Evolutionary conservation across 176 grass and related monocot species (phyloP), one percentile per base, ranked within the genome.

Genomic region (Carex myosuroides): DNA sequence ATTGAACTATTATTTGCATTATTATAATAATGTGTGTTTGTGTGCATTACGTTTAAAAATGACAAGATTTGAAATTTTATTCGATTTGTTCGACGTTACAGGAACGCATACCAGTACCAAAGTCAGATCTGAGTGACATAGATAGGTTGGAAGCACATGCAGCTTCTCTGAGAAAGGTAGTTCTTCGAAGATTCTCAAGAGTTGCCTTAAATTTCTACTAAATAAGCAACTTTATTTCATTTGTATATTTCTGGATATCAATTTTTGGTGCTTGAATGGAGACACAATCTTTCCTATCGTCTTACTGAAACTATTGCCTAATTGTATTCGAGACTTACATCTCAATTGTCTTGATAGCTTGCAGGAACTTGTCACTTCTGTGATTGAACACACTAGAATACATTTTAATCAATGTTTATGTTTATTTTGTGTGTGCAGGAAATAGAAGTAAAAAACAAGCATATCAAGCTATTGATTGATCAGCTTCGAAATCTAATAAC

Each of bases 81-180:
- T 29, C 35, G 12, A 56, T 85, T 62, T 72, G 12, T 37, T 78
- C 2, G 12, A 80, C 53, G 80, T 84, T 77, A 30, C 77, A 95
- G 96, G 96, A 95, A 35, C 79, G 22, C 39, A 88, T 84, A 61
- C 83, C 88, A 55, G 88, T 86, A 85, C 54, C 50, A 0, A 89
- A 88, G 92, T 48, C 39, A 58, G 90, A 95, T 69, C 46, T 83
- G 79, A 58, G 77, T 84, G 91, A 95, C 82, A 79, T 95, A n/a
- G 90, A 95, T 73, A 94, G 88, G 77, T 87, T 99, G 88, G 93
- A 99, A 88, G 91, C 90, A 14, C 87, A 79, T 80, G 93, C 93
- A 52, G 81, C 91, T 84, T 67, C 93, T 85, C 85, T 99, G 44
- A 93, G 91, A 95, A 99, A 92, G 93, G 96, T 99, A 78, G 50